A percentile compares a stretch with the other conserved stretches of the same genome.
phyloP scores from a whole-genome alignment of 306 rosid species.

The Carpinus fangiana region DNA sequence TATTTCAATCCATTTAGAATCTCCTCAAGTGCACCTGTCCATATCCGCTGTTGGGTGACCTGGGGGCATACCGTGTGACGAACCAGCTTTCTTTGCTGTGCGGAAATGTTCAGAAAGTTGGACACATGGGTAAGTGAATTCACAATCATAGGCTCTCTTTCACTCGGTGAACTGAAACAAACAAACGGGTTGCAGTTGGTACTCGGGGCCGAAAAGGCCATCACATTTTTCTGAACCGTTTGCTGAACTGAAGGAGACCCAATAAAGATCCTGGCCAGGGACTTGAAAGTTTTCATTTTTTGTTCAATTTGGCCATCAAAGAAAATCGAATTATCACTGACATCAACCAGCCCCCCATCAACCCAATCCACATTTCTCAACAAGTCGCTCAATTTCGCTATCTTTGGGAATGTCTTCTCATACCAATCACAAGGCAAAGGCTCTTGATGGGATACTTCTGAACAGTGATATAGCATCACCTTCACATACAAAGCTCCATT shows the following conservation, averaged over 20 bases:
- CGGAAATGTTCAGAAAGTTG: conserved; percentile 59
- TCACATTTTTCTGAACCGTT: conserved; percentile 31
- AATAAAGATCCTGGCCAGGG: conserved; percentile 60
- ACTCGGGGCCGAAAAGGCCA: conserved; percentile 14
- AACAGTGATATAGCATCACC: conserved; percentile 47
- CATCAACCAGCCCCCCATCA: conserved; percentile 68
- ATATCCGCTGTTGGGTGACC: conserved; percentile 72
- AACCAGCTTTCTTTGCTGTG: conserved; percentile 81
- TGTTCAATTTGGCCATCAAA: conserved; percentile 43
- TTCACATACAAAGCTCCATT: conserved; percentile 39
- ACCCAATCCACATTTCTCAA: conserved; percentile 57
- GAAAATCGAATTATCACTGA: conserved; percentile 47
- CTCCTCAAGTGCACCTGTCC: conserved; percentile 61
- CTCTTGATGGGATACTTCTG: conserved; percentile 38
- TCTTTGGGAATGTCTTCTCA: conserved; percentile 44
- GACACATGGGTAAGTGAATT: conserved; percentile 63
- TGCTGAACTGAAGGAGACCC: conserved; percentile 60
- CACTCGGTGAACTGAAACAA: conserved; percentile 59
- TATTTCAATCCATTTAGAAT: conserved; percentile 52
- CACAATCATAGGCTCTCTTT: conserved; percentile 62
- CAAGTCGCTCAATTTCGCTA: conserved; percentile 37
- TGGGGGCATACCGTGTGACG: conserved; percentile 58
- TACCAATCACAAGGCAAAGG: conserved; percentile 49
- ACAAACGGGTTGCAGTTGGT: conserved; percentile 28
- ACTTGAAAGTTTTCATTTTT: conserved; percentile 57